Percentiles rank a stretch among this genome's conserved stretches.
Conservation (phyloP, 371 early-diverging fungal genomes). For the Nematocida sp. region DNA sequence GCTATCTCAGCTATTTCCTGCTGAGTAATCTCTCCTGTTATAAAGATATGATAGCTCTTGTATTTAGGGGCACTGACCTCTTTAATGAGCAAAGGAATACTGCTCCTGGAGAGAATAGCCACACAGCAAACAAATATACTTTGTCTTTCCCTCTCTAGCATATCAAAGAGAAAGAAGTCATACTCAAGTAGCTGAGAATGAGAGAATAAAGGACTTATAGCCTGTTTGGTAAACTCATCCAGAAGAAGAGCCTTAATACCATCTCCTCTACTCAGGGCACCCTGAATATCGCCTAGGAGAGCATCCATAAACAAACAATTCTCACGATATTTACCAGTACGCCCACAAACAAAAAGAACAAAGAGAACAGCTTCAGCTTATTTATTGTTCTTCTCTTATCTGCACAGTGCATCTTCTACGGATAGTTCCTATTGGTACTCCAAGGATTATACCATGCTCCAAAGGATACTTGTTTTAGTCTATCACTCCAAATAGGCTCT, state of each 20-base stretch:
- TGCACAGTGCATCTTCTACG: background rate
- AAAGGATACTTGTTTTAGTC: background rate
- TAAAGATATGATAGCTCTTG: conserved; percentile 58
- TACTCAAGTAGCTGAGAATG: conserved; percentile 56
- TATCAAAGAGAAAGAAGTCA: conserved; percentile 64
- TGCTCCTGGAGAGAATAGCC: conserved; percentile 48
- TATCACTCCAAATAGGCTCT: conserved; percentile 11
- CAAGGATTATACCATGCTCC: conserved; percentile 16
- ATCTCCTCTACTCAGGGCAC: conserved; percentile 47
- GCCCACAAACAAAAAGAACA: background rate
- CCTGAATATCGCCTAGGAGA: conserved; percentile 27
- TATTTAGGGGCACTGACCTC: conserved; percentile 61
- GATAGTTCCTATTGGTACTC: conserved; percentile 2
- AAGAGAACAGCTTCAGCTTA: background rate
- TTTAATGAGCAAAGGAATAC: conserved; percentile 53
- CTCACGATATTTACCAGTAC: background rate
- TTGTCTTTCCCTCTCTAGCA: conserved; percentile 50
- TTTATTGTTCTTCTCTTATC: too few species aligned
- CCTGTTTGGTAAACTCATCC: conserved; percentile 59
- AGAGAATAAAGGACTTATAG: conserved; percentile 59
- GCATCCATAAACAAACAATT: conserved; percentile 33
- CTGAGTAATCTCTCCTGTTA: conserved; percentile 56
- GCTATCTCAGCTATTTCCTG: conserved; percentile 58
- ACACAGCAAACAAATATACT: conserved; percentile 57
- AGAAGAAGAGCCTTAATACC: conserved; percentile 61